Base-by-base conservation (phyloP, 148 eudicot species). In the Amaranthus palmeri region DNA sequence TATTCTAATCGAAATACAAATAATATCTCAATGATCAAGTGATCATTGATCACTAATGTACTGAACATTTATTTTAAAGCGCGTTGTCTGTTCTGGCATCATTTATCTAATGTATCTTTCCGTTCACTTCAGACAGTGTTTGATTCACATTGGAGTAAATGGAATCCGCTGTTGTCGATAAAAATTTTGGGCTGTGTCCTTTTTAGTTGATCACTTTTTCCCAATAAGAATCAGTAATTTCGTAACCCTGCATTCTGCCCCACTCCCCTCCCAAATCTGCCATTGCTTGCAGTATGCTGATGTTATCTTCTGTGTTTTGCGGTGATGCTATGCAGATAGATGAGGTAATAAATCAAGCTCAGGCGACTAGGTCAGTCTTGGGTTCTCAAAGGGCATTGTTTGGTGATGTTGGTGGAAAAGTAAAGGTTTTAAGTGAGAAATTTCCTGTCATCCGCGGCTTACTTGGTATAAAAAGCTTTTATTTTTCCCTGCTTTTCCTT, bases 291-390 rank as follows among this genome's bases (percentile, higher is more conserved):
- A 59, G 5, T 61, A 44, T 62, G 46, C 47, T 60, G 36, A 71
- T 58, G 61, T 52, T 40, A 56, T 7, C 12, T 12, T 14, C 54
- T 65, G 36, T 68, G 18, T 42, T 57, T 66, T 54, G 46, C 10
- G 15, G 41, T 66, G 42, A 46, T 70, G 54, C 25, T 61, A 42
- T 80, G 72, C 85, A 93, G 98, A 91, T 93, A 76, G 98, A 93
- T 72, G 96, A 93, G 59, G 97, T 91, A 49, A 93, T 93, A 72
- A 85, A 76, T 78, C 98, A 93, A 82, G 98, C 97, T 76, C 98
- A 91, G 75, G 83, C 97, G 62, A 91, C 98, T 58, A 88, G 93
- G 72, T 81, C 88, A 5, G 93, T 85, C 25, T 77, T 93, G 79
- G 97, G 97, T 15, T 91, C 98, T 55, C 98, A 93, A 68, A 83